Base-by-base conservation (phyloP, 176 grass and related monocot species). In the Luzula sylvatica region DNA sequence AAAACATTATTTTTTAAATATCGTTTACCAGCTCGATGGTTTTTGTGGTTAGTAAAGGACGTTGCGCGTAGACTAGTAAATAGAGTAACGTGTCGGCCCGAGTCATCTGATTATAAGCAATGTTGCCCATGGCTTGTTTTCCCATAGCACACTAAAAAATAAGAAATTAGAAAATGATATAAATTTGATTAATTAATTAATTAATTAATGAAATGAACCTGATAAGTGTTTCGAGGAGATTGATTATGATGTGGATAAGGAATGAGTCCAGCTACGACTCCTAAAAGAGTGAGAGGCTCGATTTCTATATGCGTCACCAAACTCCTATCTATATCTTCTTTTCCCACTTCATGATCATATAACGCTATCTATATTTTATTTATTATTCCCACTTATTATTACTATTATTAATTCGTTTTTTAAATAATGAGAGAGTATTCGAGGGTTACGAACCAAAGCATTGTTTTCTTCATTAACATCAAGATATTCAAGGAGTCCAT, bases 401-500 rank as follows among this genome's bases (percentile, higher is more conserved):
- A 35, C 9, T 7, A 35, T 35, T 35, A 35, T 35, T 35, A 35
- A 35, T 1, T 35, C 9, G 9, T n/a, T n/a, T 35, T 35, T 35
- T 35, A n/a, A n/a, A n/a, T n/a, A n/a, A n/a, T n/a, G n/a, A n/a
- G n/a, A n/a, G n/a, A n/a, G 20, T 39, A 52, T 52, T 47, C n/a
- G n/a, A n/a, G n/a, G n/a, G n/a, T n/a, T n/a, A n/a, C n/a, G n/a
- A n/a, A 95, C 89, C 80, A 88, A 68, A 11, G 89, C 70, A 84
- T 95, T 95, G 68, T 95, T 95, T 59, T 95, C 79, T 77, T 95
- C 89, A 72, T 95, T 95, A 20, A 88, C 89, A 44, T 95, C 89
- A 67, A 95, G 89, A 78, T 85, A 95, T 58, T 95, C 89, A 12
- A 95, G 76, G 53, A 95, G 72, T n/a, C 89, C 89, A 64, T 95